Percentiles rank a stretch among this genome's conserved stretches.
Conservation (phyloP, 768 basidiomycete species). For the Candolleomyces eurysporus region DNA sequence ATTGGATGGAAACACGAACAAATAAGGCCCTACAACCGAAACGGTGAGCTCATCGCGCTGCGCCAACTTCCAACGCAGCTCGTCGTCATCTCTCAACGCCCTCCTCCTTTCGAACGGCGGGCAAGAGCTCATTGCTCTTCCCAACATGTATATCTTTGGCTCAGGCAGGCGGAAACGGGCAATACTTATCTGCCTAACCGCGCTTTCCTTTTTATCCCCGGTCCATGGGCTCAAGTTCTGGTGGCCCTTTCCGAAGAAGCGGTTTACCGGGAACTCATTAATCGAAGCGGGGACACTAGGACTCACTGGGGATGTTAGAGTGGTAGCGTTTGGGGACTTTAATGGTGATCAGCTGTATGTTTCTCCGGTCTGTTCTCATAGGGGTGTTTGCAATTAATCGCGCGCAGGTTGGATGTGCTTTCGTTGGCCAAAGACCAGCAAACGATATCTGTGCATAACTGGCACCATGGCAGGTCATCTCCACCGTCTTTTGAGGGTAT, state of each 20-base stretch:
- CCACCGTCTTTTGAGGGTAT: background rate
- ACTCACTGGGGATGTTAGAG: slow-evolving; percentile 63
- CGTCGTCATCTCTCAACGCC: background rate
- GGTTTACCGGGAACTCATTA: slow-evolving; percentile 79
- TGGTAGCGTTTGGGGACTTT: slow-evolving; percentile 93
- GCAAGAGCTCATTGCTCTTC: slow-evolving; percentile 1
- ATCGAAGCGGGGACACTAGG: slow-evolving; percentile 81
- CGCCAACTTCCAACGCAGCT: background rate
- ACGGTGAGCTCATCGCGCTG: background rate
- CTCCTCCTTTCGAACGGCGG: background rate
- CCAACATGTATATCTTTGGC: slow-evolving; percentile 3
- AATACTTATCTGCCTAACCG: background rate
- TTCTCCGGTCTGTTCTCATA: background rate
- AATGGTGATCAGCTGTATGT: slow-evolving; percentile 93
- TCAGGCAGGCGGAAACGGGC: background rate
- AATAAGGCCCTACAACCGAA: no score
- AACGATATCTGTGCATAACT: slow-evolving; percentile 72
- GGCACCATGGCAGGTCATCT: slow-evolving; percentile 67
- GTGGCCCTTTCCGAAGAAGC: slow-evolving; percentile 89
- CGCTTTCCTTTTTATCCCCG: slow-evolving; percentile 14
- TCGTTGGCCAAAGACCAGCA: slow-evolving; percentile 74
- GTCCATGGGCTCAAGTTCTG: slow-evolving; percentile 24
- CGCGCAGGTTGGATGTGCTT: slow-evolving; percentile 72
- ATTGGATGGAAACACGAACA: no score
- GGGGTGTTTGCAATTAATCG: slow-evolving; percentile 1